Conservation (phyloP, 345 rosid species). For the Arabidopsis suecica region DNA sequence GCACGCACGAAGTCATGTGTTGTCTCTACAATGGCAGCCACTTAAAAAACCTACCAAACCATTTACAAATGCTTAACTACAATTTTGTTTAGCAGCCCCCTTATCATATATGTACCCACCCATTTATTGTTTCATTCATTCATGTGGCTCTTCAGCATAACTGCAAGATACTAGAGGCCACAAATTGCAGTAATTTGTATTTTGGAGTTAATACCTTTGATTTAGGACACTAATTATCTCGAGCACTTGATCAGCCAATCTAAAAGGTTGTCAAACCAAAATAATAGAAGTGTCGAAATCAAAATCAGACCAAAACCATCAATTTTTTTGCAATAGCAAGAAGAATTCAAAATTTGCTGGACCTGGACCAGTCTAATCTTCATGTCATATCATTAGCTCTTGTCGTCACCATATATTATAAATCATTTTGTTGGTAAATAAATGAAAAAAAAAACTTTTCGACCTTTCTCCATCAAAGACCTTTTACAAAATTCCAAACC, state of each 20-base stretch:
- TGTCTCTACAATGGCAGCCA: slow-evolving; percentile 22
- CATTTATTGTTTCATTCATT: background rate
- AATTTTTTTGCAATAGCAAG: slow-evolving; percentile 22
- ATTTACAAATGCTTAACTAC: background rate
- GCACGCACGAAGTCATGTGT: slow-evolving; percentile 40
- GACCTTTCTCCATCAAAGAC: slow-evolving; percentile 37
- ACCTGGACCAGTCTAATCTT: slow-evolving; percentile 42
- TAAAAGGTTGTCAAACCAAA: background rate
- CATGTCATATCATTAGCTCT: slow-evolving; percentile 47
- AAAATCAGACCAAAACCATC: slow-evolving; percentile 7
- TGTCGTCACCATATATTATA: slow-evolving; percentile 35
- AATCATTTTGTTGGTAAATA: slow-evolving; percentile 17
- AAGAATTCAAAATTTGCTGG: slow-evolving; percentile 37
- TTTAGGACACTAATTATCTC: background rate
- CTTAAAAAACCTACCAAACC: slow-evolving; percentile 16
- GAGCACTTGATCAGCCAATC: slow-evolving; percentile 7
- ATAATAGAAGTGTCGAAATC: slow-evolving; percentile 5
- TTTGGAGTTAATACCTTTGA: slow-evolving; percentile 7
- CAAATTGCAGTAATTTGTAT: background rate
- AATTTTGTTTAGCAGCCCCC: background rate
- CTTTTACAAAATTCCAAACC: background rate
- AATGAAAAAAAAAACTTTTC: background rate
- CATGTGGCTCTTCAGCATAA: slow-evolving; percentile 1
- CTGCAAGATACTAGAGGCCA: slow-evolving; percentile 4
- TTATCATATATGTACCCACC: background rate